A percentile compares a stretch with the other conserved stretches of the same genome.
Evolutionary conservation across 495 filamentous ascomycete species (phyloP).

Genomic region (Penicillium coprophilum): DNA sequence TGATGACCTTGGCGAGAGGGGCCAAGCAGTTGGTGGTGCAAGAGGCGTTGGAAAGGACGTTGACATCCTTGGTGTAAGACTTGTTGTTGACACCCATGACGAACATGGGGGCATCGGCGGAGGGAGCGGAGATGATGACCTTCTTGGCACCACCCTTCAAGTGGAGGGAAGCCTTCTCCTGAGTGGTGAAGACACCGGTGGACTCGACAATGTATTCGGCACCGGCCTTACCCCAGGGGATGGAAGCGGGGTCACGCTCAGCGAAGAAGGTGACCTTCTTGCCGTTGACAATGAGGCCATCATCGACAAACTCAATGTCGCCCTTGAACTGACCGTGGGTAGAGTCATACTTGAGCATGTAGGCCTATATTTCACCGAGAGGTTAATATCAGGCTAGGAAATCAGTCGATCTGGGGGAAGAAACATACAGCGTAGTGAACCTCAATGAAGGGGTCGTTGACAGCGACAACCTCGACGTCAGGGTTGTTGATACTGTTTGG

Average conservation of each 20-base stretch:
- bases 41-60: conserved; percentile 97
- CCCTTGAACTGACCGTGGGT: conserved; percentile 98
- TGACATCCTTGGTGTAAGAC: conserved; percentile 81
- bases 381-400: not conserved
- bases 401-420: not conserved
- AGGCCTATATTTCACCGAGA: conserved; percentile 59
- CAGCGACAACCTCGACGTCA: conserved; percentile 86
- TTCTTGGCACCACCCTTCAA: conserved; percentile 99
- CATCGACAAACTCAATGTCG: conserved; percentile 64
- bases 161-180: conserved; percentile 90
- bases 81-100: conserved; percentile 99
- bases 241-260: conserved; percentile 85
- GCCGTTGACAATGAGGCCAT: conserved; percentile 86
- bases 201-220: conserved; percentile 98
- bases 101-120: conserved; percentile 99
- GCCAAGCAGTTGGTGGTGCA: conserved; percentile 99
- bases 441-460: conserved; percentile 99
- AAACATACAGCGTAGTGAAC: conserved; percentile 89
- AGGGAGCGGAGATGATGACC: conserved; percentile 99
- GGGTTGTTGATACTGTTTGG: conserved; percentile 72
- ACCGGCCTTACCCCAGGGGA: conserved; percentile 87
- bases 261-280: conserved; percentile 95
- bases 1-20: conserved; percentile 96
- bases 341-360: conserved; percentile 99
- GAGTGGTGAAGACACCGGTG: conserved; percentile 99